These are phyloP conservation scores for Tetragonia tetragonoides DNA, from an alignment of 148 eudicot species.

Conservation along the genomic window DNA sequence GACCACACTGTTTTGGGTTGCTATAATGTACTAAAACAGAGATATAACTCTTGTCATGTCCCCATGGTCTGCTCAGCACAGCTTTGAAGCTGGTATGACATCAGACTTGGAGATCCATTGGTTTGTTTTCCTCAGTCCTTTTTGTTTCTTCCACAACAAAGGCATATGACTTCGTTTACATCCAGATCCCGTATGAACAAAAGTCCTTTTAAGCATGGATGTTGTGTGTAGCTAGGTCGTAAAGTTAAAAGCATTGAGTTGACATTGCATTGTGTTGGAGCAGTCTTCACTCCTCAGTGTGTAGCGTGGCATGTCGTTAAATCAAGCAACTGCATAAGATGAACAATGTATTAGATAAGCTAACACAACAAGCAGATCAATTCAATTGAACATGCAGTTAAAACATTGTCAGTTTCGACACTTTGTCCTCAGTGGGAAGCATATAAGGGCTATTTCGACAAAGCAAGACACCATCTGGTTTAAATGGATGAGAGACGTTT, in stretches of 20 bases:
- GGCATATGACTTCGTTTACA: background rate
- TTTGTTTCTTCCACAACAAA: background rate
- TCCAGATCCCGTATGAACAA: background rate
- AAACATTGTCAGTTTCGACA: too few relatives aligned
- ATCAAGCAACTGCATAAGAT: background rate
- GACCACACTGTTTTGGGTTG: too few relatives aligned
- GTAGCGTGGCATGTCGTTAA: background rate
- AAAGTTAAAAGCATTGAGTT: background rate
- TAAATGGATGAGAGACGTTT: too few relatives aligned
- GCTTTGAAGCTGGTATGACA: too few relatives aligned
- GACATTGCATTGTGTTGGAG: background rate
- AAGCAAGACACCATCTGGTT: too few relatives aligned
- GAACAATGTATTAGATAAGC: background rate
- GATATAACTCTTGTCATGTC: too few relatives aligned
- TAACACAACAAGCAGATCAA: background rate
- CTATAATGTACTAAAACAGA: too few relatives aligned
- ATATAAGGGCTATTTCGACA: too few relatives aligned
- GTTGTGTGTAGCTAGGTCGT: background rate
- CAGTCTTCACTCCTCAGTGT: background rate
- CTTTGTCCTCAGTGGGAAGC: too few relatives aligned
- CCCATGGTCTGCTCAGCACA: too few relatives aligned
- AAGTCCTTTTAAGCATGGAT: background rate
- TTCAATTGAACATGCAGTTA: too few relatives aligned
- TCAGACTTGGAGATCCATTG: too few relatives aligned
- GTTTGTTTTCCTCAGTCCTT: background rate